Conservation (phyloP, 306 rosid genomes). For the Ziziphus jujuba region DNA sequence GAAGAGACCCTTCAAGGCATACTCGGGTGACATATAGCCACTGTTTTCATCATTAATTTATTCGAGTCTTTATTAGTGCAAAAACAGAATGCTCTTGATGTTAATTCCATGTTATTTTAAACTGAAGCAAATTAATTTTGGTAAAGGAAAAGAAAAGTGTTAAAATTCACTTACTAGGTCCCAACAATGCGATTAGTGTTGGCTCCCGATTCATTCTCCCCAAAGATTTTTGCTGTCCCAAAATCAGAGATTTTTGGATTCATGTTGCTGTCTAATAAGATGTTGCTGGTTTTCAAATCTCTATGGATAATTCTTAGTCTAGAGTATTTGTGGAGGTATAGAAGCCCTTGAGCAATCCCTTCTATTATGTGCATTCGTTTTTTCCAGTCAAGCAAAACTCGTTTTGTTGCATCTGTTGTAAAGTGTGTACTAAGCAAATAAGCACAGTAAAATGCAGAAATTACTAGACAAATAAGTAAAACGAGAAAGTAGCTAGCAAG, state of each 20-base stretch:
- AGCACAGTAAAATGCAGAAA: background rate
- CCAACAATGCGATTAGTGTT: too few species aligned
- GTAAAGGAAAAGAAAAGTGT: background rate
- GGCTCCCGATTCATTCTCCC: too few species aligned
- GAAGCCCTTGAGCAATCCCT: constrained; percentile 11
- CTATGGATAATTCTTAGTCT: constrained; percentile 10
- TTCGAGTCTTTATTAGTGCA: background rate
- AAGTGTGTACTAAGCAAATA: background rate
- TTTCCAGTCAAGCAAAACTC: background rate
- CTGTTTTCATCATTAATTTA: background rate
- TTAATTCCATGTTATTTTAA: too few species aligned
- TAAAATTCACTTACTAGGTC: background rate
- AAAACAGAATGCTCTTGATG: too few species aligned
- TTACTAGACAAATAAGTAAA: background rate
- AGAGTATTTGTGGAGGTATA: constrained; percentile 4
- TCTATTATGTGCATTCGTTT: background rate
- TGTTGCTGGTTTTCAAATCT: constrained; percentile 6
- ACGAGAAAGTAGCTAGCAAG: background rate
- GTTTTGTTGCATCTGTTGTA: background rate
- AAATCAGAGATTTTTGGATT: constrained; percentile 3
- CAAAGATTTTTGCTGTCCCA: constrained; percentile 1
- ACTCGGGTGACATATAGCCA: background rate
- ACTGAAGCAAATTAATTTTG: too few species aligned
- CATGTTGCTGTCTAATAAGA: background rate
- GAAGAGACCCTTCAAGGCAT: background rate